Conservation (phyloP, 495 filamentous ascomycete genomes). For the Daldinia bambusicola region DNA sequence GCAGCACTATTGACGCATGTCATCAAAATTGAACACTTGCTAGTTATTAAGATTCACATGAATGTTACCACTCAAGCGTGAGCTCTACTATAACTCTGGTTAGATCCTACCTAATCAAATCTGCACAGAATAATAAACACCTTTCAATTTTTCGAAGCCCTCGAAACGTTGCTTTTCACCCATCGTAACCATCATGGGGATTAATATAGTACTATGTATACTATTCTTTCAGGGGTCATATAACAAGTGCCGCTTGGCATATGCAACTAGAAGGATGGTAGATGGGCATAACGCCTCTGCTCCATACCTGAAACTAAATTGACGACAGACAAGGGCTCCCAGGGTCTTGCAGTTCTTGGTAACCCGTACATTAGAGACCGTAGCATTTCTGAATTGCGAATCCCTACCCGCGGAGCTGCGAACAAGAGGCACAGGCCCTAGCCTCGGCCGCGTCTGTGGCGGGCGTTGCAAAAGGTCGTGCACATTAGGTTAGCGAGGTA, state of each 20-base stretch:
- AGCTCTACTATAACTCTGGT: too few species aligned
- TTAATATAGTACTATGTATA: background rate
- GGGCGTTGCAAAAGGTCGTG: constrained; percentile 2
- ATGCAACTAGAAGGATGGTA: constrained; percentile 31
- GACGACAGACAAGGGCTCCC: background rate
- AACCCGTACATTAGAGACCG: constrained; percentile 14
- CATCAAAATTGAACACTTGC: too few species aligned
- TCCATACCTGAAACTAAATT: constrained; percentile 15
- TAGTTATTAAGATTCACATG: background rate
- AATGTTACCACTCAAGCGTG: too few species aligned
- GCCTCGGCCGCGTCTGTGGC: constrained; percentile 13
- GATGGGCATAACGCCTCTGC: constrained; percentile 6
- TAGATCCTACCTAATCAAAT: too few species aligned
- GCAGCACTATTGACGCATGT: background rate
- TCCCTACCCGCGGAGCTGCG: constrained; percentile 15
- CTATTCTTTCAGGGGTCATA: constrained; percentile 13
- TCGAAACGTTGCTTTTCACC: background rate
- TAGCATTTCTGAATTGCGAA: constrained; percentile 28
- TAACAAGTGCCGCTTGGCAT: constrained; percentile 32
- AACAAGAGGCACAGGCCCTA: constrained; percentile 9
- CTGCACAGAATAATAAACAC: background rate
- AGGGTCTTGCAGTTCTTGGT: background rate
- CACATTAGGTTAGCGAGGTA: constrained; percentile 17
- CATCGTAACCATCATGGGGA: constrained; percentile 6
- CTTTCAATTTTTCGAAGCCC: background rate